phyloP scores from a whole-genome alignment of 345 rosid species.

The Lumnitzera littorea region DNA sequence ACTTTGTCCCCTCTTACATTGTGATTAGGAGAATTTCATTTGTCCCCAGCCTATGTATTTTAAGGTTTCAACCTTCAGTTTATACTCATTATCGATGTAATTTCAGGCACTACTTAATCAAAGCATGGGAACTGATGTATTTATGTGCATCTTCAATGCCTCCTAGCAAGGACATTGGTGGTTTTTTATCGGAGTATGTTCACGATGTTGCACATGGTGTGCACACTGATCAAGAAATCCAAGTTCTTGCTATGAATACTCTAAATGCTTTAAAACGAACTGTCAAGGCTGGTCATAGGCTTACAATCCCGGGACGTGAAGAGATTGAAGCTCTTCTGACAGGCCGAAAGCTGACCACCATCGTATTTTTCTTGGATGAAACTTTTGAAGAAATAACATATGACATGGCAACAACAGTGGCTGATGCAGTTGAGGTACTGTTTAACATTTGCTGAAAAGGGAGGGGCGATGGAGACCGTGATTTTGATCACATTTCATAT shows the following conservation, averaged over 20 bases:
- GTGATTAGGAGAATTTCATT: background rate
- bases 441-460: background rate
- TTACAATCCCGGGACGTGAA: conserved; percentile 83
- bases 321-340: conserved; percentile 93
- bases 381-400: conserved; percentile 96
- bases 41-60: background rate
- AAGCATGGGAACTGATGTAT: conserved; percentile 95
- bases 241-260: conserved; percentile 69
- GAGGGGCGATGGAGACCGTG: background rate
- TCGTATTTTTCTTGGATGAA: conserved; percentile 92
- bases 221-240: conserved; percentile 65
- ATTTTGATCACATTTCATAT: too few relatives aligned
- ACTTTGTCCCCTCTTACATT: background rate
- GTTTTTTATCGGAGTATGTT: conserved; percentile 82
- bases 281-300: conserved; percentile 92
- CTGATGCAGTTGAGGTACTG: conserved; percentile 96
- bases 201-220: conserved; percentile 72
- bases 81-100: background rate
- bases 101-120: conserved; percentile 69
- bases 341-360: conserved; percentile 81
- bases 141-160: conserved; percentile 97
- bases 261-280: conserved; percentile 85
- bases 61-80: background rate
- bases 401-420: conserved; percentile 92
- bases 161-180: conserved; percentile 96